Evolutionary conservation across 306 rosid species (phyloP), one percentile per base, ranked within the genome.

Genomic region (Prunus padus): DNA sequence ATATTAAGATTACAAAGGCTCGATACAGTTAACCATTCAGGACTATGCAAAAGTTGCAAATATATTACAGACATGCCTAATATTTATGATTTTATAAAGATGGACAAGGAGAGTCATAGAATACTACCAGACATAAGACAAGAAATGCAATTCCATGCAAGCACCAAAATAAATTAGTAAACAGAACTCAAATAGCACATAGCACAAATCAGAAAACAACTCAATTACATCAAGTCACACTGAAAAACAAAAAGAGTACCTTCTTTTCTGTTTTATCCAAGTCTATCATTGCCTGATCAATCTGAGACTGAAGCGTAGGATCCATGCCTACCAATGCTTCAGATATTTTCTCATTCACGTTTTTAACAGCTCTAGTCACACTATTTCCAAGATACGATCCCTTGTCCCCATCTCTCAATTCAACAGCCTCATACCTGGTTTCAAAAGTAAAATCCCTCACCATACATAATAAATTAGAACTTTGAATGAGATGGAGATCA

Each of bases 261-360:
- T 92, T 95, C 86, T 95, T 95, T 82, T 90, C 98, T n/a, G 98
- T 92, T 84, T 82, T 95, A 80, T 95, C 97, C 64, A 95, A 84
- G 87, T 90, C 97, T 44, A 81, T 90, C 97, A 95, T 90, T 59
- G 96, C 97, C 77, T 88, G 92, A 82, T 95, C 98, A 90, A 95
- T 89, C 86, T 95, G 97, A 9, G 89, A 82, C 73, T 95, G 98
- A 70, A 90, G 93, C 2, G 86, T 90, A 44, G 98, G 98, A 82
- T 92, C 97, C 97, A 92, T 92, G 79, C 97, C 98, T 66, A 90
- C 68, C 79, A 95, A 83, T 13, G 97, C 97, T 84, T 87, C 97
- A 0, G 96, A 92, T 76, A 95, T 92, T 68, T 90, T 92, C 63
- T 92, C 98, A 67, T 92, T 95, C 50, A 95, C 88, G 69, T 87